These are phyloP conservation scores for Amaranthus cruentus DNA, from an alignment of 148 eudicot genomes.

Conservation along the genomic window DNA sequence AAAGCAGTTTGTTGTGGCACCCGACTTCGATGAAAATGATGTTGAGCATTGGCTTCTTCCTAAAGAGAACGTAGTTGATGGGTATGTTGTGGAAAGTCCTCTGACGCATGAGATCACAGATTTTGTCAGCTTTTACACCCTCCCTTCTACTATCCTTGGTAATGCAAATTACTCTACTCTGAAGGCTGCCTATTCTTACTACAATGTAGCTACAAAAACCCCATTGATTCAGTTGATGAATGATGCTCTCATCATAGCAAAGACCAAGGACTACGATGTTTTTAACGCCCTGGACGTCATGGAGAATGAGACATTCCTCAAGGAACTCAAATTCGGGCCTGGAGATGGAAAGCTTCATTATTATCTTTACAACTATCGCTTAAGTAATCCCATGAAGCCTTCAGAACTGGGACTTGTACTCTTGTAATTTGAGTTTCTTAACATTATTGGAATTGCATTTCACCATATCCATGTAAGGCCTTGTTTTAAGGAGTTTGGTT, in stretches of 20 bases:
- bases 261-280: constrained; percentile 70
- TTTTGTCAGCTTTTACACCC: constrained; percentile 86
- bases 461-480: constrained; percentile 26
- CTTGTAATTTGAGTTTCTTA: constrained; percentile 38
- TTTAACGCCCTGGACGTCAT: constrained; percentile 87
- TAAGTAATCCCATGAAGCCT: constrained; percentile 58
- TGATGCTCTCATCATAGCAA: constrained; percentile 78
- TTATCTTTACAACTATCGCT: constrained; percentile 82
- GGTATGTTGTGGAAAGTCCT: constrained; percentile 77
- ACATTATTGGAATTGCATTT: constrained; percentile 5
- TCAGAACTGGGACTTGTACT: constrained; percentile 90
- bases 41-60: constrained; percentile 96
- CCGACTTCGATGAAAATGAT: constrained; percentile 77
- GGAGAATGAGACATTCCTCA: constrained; percentile 75
- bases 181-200: constrained; percentile 88
- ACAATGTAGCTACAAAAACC: constrained; percentile 78
- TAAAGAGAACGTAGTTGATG: constrained; percentile 64
- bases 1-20: constrained; percentile 64
- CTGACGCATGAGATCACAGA: constrained; percentile 76
- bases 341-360: constrained; percentile 95
- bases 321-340: constrained; percentile 89
- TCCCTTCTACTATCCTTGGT: constrained; percentile 80
- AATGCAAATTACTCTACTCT: constrained; percentile 52
- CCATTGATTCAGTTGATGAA: constrained; percentile 84
- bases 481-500: constrained; percentile 19